Evolutionary conservation across 495 filamentous ascomycete genomes (phyloP).

Genomic region (Coniosporium apollinis): DNA sequence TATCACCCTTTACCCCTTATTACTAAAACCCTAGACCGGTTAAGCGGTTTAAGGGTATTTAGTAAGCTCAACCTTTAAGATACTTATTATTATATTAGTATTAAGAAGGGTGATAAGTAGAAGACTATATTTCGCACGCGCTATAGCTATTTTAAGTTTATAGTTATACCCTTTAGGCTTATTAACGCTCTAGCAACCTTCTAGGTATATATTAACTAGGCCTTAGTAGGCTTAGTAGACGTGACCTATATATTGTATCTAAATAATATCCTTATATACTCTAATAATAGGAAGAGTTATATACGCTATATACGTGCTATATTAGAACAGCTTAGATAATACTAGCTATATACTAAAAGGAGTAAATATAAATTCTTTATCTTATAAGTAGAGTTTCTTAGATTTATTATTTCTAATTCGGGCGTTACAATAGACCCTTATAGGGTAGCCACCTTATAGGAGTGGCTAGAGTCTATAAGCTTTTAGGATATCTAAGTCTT

Average conservation of each 20-base stretch:
- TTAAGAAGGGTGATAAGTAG: constrained; percentile 5
- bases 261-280: constrained; percentile 7
- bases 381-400: constrained; percentile 17
- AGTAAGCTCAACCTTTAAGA: constrained; percentile 8
- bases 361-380: constrained; percentile 22
- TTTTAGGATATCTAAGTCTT: constrained; percentile 12
- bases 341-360: constrained; percentile 11
- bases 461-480: constrained; percentile 7
- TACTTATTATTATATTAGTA: constrained; percentile 9
- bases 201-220: constrained; percentile 5
- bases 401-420: constrained; percentile 15
- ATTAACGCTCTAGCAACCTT: constrained; percentile 4
- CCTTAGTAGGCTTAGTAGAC: constrained; percentile 3
- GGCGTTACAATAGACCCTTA: constrained; percentile 17
- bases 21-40: constrained; percentile 3
- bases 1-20: constrained; percentile 8
- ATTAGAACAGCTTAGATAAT: not conserved
- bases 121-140: constrained; percentile 5
- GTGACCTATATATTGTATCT: constrained; percentile 5
- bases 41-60: constrained; percentile 5
- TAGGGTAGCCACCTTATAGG: constrained; percentile 10
- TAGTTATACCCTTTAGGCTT: constrained; percentile 5
- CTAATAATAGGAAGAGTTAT: constrained; percentile 2
- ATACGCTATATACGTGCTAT: constrained; percentile 1
- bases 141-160: constrained; percentile 4